Evolutionary conservation across 495 filamentous ascomycete genomes (phyloP).

Genomic region (Pseudoneurospora amorphoporcata): DNA sequence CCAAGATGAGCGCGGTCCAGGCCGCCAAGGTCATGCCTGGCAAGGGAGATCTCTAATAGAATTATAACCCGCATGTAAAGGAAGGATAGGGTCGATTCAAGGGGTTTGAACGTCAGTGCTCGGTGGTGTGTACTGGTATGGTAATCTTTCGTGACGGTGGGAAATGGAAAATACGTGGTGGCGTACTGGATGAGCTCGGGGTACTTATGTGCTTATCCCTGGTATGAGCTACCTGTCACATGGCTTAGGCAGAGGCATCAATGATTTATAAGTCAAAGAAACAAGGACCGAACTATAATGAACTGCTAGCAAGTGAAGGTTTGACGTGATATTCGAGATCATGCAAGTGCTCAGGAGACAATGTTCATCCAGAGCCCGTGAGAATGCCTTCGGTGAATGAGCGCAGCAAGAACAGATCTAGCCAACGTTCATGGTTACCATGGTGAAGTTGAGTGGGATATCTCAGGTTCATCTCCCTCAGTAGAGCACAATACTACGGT

Average conservation of each 20-base stretch:
- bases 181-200: background rate
- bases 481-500: background rate
- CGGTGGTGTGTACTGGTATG: background rate
- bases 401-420: background rate
- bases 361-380: background rate
- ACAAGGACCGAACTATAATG: background rate
- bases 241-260: background rate
- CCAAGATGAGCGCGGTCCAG: slow-evolving; percentile 92
- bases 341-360: background rate
- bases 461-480: background rate
- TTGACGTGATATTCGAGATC: background rate
- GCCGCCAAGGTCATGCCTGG: slow-evolving; percentile 71
- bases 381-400: background rate
- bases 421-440: background rate
- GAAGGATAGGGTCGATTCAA: background rate
- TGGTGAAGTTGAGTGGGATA: background rate
- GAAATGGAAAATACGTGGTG: background rate
- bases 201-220: background rate
- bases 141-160: background rate
- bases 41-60: slow-evolving; percentile 35
- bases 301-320: background rate
- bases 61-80: background rate
- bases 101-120: background rate
- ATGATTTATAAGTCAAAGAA: background rate
- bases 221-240: background rate